Base-by-base conservation (phyloP, 2,329 filamentous ascomycete genomes). In the Orbilia javanica region DNA sequence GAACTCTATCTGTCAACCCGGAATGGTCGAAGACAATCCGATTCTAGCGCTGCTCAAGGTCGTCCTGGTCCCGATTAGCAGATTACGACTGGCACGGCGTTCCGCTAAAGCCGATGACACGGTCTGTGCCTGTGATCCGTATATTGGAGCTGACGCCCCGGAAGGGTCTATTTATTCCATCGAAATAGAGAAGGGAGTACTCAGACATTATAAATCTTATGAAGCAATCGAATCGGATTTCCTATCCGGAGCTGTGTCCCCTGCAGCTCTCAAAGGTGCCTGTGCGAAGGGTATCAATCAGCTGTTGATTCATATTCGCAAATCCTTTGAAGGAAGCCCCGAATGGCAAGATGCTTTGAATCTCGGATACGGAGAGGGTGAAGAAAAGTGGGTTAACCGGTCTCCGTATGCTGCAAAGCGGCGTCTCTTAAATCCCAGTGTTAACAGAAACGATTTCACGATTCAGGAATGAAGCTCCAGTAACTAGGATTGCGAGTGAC, bases 211-310 rank as follows among this genome's bases (percentile, higher is more conserved):
- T 29, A 46, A n/a, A 22, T 75, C 71, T 7, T 75, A 75, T 50
- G 63, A 75, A 11, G 63, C 68, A 48, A 53, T 75, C 5, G 71
- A 75, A 62, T 34, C n/a, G 7, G 71, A 75, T 31, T 75, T 39
- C 29, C 52, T 68, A 6, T 46, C 48, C 22, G n/a, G 22, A 44
- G 34, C 36, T 11, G 31, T 75, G 25, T 46, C 55, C 13, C 22
- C 63, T 4, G 48, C 29, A 4, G 31, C n/a, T 15, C 31, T 75
- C 11, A 75, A 63, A 29, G 22, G 15, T 52, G 34, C 71, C 13
- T 39, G 62, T 42, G 39, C 63, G 11, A 67, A 46, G 11, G 50
- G 50, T 42, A 62, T 75, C 20, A 66, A 68, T 13, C 34, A 75
- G 31, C 15, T 75, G n/a, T 42, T 75, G 15, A 39, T 18, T 42